Percentiles rank a stretch among this genome's conserved stretches.
Conservation (phyloP, 1,139 yeast genomes). For the Blastobotrys petasosporus region DNA sequence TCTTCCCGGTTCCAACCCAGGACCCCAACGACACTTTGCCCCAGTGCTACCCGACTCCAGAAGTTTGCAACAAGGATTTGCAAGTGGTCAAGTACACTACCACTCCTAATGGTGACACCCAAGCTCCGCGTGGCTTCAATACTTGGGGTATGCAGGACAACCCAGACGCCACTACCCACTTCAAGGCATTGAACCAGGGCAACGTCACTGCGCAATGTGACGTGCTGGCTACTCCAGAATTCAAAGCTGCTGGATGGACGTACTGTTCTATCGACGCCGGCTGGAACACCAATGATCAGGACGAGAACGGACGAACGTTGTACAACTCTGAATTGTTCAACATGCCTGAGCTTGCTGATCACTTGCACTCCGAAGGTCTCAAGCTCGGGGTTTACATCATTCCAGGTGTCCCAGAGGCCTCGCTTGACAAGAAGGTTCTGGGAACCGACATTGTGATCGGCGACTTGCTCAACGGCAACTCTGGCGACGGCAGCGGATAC, state of each 20-base stretch:
- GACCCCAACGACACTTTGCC: neutral
- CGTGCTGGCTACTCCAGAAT: conserved; percentile 7
- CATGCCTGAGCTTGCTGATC: conserved; percentile 10
- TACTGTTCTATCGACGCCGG: conserved; percentile 14
- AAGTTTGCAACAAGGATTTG: neutral
- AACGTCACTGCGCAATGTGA: conserved; percentile 10
- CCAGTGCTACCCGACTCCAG: neutral
- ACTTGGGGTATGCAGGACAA: conserved; percentile 13
- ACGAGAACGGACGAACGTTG: conserved; percentile 10
- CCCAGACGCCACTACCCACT: conserved; percentile 5
- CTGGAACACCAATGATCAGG: conserved; percentile 10
- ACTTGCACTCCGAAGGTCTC: conserved; percentile 9
- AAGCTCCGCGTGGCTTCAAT: conserved; percentile 12
- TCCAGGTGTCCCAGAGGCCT: conserved; percentile 12
- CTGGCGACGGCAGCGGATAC: conserved; percentile 10
- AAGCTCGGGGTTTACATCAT: conserved; percentile 13
- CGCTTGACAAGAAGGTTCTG: conserved; percentile 8
- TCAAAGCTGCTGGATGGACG: conserved; percentile 9
- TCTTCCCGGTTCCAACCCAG: conserved; percentile 1
- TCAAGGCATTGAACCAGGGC: conserved; percentile 7
- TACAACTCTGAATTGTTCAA: conserved; percentile 8
- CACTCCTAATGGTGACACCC: conserved; percentile 9
- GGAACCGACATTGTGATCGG: conserved; percentile 10
- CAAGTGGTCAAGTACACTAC: conserved; percentile 9
- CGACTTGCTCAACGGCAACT: conserved; percentile 11